Conservation (phyloP, 345 rosid genomes). For the Citrus sp. region DNA sequence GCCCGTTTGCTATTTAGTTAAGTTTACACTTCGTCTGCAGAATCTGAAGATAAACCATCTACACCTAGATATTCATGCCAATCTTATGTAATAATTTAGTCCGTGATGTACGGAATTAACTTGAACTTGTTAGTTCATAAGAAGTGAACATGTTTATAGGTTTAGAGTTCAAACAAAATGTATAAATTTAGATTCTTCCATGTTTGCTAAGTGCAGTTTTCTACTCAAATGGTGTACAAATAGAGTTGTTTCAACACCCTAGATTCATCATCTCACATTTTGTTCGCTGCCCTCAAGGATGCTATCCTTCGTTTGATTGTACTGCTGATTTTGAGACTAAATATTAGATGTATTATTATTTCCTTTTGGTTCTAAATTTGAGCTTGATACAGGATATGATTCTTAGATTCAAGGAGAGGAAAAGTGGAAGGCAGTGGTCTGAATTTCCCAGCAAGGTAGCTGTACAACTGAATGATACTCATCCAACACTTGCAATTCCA, state of each 20-base stretch:
- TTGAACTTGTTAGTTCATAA: neutral
- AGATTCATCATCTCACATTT: neutral
- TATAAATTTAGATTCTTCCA: neutral
- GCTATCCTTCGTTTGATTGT: neutral
- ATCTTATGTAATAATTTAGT: neutral
- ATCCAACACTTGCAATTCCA: constrained; percentile 96
- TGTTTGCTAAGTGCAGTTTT: neutral
- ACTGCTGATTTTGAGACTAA: neutral
- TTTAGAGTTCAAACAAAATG: neutral
- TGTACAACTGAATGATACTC: constrained; percentile 94
- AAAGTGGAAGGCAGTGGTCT: constrained; percentile 67
- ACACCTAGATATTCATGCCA: neutral
- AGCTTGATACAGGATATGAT: constrained; percentile 71
- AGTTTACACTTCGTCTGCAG: neutral
- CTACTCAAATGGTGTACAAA: neutral
- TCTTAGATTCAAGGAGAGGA: constrained; percentile 78
- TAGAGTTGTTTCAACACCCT: neutral
- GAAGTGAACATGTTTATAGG: neutral
- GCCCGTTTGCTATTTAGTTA: neutral
- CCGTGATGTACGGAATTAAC: neutral
- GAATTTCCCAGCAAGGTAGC: constrained; percentile 92
- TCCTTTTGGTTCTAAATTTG: constrained; percentile 13
- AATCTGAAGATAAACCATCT: neutral
- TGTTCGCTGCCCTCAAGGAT: neutral
- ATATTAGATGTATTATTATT: neutral